Evolutionary conservation across 805 yeast genomes (phyloP).

Genomic region (Metschnikowia sp.): DNA sequence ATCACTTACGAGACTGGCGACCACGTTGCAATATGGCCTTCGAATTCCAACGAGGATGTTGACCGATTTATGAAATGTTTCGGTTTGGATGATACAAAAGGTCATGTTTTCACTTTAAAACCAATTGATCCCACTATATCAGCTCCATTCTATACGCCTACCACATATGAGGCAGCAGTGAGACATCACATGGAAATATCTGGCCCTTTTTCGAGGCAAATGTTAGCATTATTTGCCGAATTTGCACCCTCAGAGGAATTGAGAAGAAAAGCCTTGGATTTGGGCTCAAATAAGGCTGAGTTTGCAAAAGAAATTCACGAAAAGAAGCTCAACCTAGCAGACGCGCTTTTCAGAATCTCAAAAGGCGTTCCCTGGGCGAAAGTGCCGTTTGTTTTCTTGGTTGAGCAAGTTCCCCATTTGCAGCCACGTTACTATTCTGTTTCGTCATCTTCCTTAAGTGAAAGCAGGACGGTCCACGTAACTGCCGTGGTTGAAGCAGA

Average conservation of each 20-base stretch:
- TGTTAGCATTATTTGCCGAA: slow-evolving; percentile 64
- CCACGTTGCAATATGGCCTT: slow-evolving; percentile 95
- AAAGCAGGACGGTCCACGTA: slow-evolving; percentile 70
- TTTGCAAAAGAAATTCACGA: slow-evolving; percentile 65
- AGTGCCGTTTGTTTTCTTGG: slow-evolving; percentile 80
- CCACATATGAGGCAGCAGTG: slow-evolving; percentile 82
- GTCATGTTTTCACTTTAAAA: slow-evolving; percentile 59
- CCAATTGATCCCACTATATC: slow-evolving; percentile 69
- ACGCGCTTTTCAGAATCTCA: slow-evolving; percentile 62
- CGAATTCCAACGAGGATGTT: slow-evolving; percentile 76
- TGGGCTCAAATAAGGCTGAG: slow-evolving; percentile 64
- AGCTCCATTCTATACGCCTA: slow-evolving; percentile 70
- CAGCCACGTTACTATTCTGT: slow-evolving; percentile 96
- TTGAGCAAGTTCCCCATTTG: slow-evolving; percentile 76
- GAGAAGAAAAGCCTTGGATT: slow-evolving; percentile 44
- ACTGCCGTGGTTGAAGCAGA: slow-evolving; percentile 90
- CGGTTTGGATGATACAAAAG: slow-evolving; percentile 50
- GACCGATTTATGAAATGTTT: slow-evolving; percentile 60
- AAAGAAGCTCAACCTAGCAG: slow-evolving; percentile 71
- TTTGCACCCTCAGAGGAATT: slow-evolving; percentile 73
- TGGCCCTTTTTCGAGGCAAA: slow-evolving; percentile 91
- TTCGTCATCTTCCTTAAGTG: slow-evolving; percentile 80
- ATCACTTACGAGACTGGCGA: slow-evolving; percentile 92
- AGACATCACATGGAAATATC: slow-evolving; percentile 87
- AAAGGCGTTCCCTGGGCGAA: slow-evolving; percentile 60